These are phyloP conservation scores for Citrus sp. DNA, from an alignment of 345 rosid species.

Conservation along the genomic window DNA sequence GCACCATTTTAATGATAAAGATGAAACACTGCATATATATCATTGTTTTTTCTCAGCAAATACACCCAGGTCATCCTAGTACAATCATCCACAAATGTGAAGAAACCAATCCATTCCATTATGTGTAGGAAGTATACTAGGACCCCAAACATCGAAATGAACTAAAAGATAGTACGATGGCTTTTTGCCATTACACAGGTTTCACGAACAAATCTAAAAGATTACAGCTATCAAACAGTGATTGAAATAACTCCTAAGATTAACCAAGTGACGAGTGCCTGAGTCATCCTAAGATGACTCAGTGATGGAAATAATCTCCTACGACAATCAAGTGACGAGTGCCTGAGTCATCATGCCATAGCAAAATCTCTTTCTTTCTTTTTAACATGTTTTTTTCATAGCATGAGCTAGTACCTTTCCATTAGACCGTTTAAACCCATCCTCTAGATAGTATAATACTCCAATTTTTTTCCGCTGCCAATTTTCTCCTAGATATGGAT, in stretches of 20 bases:
- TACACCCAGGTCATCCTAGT: background rate
- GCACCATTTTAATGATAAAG: background rate
- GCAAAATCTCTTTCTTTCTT: background rate
- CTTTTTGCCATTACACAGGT: background rate
- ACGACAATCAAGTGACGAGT: background rate
- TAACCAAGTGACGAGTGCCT: background rate
- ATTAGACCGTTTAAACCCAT: background rate
- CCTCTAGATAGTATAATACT: background rate
- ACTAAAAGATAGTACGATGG: background rate
- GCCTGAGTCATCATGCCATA: background rate
- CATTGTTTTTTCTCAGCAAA: background rate
- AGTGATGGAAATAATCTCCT: background rate
- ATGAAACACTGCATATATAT: background rate
- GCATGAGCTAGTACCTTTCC: background rate
- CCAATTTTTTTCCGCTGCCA: background rate
- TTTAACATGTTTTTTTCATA: background rate
- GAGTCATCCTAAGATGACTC: background rate
- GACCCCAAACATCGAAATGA: background rate
- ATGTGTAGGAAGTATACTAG: background rate
- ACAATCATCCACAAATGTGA: background rate
- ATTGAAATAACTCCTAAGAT: background rate
- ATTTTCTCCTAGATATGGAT: conserved; percentile 1
- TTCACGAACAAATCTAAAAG: background rate
- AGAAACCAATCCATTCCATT: background rate
- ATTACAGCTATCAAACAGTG: background rate